phyloP scores from a whole-genome alignment of 2,329 filamentous ascomycete genomes.

The Cercospora sojina region DNA sequence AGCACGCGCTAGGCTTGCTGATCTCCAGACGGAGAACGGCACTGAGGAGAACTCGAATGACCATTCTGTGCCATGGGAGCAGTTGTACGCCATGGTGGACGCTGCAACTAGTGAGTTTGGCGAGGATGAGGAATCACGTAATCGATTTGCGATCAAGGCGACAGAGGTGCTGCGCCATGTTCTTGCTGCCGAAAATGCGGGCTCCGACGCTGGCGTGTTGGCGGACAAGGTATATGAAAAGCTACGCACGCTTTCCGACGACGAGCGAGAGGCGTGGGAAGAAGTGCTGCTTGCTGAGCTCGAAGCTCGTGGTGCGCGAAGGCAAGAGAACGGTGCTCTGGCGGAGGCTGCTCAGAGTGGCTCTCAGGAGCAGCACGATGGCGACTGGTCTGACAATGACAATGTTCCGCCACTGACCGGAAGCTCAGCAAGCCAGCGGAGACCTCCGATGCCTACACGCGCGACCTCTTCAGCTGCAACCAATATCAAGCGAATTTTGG shows the following conservation, averaged over 20 bases:
- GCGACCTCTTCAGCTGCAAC: conserved; percentile 49
- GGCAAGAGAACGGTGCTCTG: not conserved
- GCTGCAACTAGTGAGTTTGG: conserved; percentile 28
- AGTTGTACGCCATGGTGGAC: conserved; percentile 30
- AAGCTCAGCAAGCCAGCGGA: conserved; percentile 10
- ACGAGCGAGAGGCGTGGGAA: conserved; percentile 32
- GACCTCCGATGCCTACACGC: conserved; percentile 50
- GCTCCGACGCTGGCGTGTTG: conserved; percentile 22
- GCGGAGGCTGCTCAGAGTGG: not conserved
- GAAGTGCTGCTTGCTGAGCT: conserved; percentile 25
- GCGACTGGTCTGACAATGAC: not conserved
- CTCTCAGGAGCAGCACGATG: not conserved
- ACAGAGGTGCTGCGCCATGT: conserved; percentile 27
- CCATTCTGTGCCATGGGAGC: conserved; percentile 28
- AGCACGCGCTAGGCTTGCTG: conserved; percentile 28
- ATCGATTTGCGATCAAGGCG: conserved; percentile 18
- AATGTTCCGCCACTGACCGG: not conserved
- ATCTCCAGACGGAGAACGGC: conserved; percentile 29
- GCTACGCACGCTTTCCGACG: conserved; percentile 23
- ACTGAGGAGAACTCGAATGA: conserved; percentile 13
- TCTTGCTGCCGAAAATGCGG: conserved; percentile 23
- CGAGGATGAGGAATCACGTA: conserved; percentile 16
- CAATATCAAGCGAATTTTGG: conserved; percentile 49
- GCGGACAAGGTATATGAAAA: conserved; percentile 29
- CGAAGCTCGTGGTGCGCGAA: conserved; percentile 12